phyloP scores from a whole-genome alignment of 371 early-diverging fungal genomes.

The Thermomucor indicae-seudaticae region DNA sequence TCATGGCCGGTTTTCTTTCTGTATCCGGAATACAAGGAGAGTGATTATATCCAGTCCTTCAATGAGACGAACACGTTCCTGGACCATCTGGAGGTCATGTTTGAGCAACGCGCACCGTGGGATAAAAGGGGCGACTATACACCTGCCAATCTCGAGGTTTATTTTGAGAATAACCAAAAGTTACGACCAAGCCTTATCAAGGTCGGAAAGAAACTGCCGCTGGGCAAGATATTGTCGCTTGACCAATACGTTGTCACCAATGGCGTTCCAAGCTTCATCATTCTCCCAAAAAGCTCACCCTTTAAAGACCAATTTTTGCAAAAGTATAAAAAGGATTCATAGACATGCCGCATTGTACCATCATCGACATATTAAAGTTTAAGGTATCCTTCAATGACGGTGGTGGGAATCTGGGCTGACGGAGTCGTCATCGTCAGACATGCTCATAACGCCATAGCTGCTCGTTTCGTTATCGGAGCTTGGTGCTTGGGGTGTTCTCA shows the following conservation, averaged over 20 bases:
- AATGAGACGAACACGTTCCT: conserved; percentile 79
- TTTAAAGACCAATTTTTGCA: conserved; percentile 63
- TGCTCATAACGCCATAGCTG: conserved; percentile 8
- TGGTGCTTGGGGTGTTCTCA: not conserved
- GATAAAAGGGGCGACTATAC: conserved; percentile 68
- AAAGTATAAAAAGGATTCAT: conserved; percentile 54
- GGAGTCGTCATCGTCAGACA: conserved; percentile 5
- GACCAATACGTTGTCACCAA: conserved; percentile 61
- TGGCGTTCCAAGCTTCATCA: conserved; percentile 68
- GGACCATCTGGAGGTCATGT: conserved; percentile 84
- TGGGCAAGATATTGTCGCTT: conserved; percentile 50
- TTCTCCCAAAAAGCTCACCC: conserved; percentile 54
- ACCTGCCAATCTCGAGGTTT: conserved; percentile 70
- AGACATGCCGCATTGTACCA: too few species aligned
- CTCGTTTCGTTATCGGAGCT: not conserved
- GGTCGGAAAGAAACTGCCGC: conserved; percentile 55
- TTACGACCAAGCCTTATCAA: conserved; percentile 60
- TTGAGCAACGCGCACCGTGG: conserved; percentile 83
- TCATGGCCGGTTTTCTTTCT: conserved; percentile 88
- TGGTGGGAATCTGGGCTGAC: not conserved
- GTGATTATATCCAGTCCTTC: conserved; percentile 86
- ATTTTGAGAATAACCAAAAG: conserved; percentile 67
- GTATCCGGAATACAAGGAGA: conserved; percentile 92
- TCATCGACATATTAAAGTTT: conserved; percentile 4
- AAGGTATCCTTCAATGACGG: not conserved